Evolutionary conservation across 2,329 filamentous ascomycete species (phyloP).

Genomic region (Coniochaeta sp.): DNA sequence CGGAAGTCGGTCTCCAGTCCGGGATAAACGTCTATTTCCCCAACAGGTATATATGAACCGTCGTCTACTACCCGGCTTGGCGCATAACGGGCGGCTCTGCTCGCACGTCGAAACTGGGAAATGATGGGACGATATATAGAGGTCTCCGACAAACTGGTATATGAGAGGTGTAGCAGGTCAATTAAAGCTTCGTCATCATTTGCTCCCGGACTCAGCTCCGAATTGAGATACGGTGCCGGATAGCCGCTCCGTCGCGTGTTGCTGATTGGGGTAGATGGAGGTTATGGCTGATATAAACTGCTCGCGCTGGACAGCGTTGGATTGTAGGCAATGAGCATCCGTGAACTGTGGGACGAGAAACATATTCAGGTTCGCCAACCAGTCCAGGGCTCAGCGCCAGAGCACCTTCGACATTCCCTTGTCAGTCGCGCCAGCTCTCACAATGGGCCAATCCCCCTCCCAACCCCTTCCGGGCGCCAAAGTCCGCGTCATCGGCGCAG

Average conservation of each 20-base stretch:
- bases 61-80: background rate
- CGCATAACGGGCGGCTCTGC: background rate
- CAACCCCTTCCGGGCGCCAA: conserved; percentile 24
- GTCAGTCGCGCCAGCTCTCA: too few relatives aligned
- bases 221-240: background rate
- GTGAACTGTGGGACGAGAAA: too few relatives aligned
- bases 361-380: too few relatives aligned
- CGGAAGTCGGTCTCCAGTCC: background rate
- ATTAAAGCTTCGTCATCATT: conserved; percentile 1
- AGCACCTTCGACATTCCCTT: too few relatives aligned
- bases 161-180: background rate
- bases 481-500: conserved; percentile 27
- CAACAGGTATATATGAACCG: background rate
- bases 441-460: conserved; percentile 25
- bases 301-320: too few relatives aligned
- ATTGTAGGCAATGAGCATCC: too few relatives aligned
- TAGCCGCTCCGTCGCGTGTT: background rate
- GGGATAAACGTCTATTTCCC: background rate
- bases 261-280: background rate
- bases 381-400: too few relatives aligned
- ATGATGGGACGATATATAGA: background rate
- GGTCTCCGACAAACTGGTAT: background rate
- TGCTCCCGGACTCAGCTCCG: background rate
- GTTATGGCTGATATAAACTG: background rate
- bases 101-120: background rate